A percentile compares a stretch with the other conserved stretches of the same genome.
phyloP scores from a whole-genome alignment of 148 eudicot genomes.

The Cornus controversa region DNA sequence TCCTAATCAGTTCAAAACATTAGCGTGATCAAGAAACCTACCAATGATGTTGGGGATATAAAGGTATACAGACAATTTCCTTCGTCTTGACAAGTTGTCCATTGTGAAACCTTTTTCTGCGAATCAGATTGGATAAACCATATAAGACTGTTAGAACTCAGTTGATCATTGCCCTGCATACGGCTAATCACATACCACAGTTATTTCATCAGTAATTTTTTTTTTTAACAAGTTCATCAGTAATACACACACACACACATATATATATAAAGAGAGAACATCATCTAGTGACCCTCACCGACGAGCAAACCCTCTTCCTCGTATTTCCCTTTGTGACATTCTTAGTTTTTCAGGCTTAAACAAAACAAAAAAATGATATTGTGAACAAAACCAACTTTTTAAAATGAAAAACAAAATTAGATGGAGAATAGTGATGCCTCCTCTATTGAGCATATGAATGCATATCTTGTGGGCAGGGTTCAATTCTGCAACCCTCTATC shows the following conservation, averaged over 20 bases:
- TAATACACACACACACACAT: not conserved
- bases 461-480: too few relatives aligned
- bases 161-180: not conserved
- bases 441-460: too few relatives aligned
- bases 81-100: slow-evolving; percentile 38
- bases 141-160: slow-evolving; percentile 8
- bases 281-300: not conserved
- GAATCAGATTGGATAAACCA: slow-evolving; percentile 1
- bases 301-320: slow-evolving; percentile 4
- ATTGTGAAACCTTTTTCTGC: slow-evolving; percentile 23
- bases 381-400: too few relatives aligned
- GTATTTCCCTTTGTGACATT: too few relatives aligned
- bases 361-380: too few relatives aligned
- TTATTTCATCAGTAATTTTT: not conserved
- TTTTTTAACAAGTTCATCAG: too few relatives aligned
- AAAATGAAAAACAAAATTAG: too few relatives aligned
- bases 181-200: not conserved
- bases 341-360: too few relatives aligned
- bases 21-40: slow-evolving; percentile 20
- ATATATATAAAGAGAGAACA: not conserved
- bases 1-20: not conserved
- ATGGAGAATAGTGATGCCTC: too few relatives aligned
- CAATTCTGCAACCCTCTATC: too few relatives aligned
- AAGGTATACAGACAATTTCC: slow-evolving; percentile 61
- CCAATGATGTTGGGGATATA: slow-evolving; percentile 90